These are phyloP conservation scores for Thelephora ganbajun DNA, from an alignment of 768 basidiomycete genomes.

Conservation along the genomic window DNA sequence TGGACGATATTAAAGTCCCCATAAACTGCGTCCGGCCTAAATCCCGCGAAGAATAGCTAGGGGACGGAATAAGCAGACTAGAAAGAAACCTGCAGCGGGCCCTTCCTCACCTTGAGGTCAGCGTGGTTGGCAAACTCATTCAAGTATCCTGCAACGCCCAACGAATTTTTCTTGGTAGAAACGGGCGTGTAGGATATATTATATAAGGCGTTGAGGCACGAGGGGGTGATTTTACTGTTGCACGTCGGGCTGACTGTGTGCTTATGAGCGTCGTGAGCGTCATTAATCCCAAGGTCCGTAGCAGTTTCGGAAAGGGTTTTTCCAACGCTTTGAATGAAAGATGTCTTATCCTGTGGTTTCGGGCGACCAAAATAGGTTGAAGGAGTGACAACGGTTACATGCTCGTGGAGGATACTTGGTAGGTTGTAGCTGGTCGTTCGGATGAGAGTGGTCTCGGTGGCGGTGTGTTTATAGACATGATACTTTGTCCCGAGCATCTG, in stretches of 20 bases:
- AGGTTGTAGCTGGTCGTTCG: constrained; percentile 62
- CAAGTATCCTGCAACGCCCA: constrained; percentile 24
- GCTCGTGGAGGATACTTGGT: constrained; percentile 39
- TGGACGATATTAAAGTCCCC: constrained; percentile 5
- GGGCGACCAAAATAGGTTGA: constrained; percentile 52
- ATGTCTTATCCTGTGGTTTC: constrained; percentile 25
- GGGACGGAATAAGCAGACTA: constrained; percentile 27
- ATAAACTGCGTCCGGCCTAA: constrained; percentile 8
- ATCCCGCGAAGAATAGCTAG: constrained; percentile 31
- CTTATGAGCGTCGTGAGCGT: constrained; percentile 18
- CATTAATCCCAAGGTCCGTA: constrained; percentile 2
- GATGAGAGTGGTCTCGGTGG: constrained; percentile 38
- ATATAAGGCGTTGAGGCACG: constrained; percentile 21
- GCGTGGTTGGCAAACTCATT: constrained; percentile 17
- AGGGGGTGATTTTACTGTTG: constrained; percentile 18
- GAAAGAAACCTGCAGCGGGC: constrained; percentile 32
- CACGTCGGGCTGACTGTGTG: constrained; percentile 18
- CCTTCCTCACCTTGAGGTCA: constrained; percentile 13
- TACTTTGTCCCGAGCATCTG: constrained; percentile 50
- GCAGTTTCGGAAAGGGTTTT: constrained; percentile 1
- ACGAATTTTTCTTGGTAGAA: constrained; percentile 15
- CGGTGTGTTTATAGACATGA: constrained; percentile 41
- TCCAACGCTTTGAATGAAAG: constrained; percentile 14
- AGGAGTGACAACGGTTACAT: constrained; percentile 58
- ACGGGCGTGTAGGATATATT: constrained; percentile 17